A percentile compares a stretch with the other conserved stretches of the same genome.
phyloP scores from a whole-genome alignment of 352 stramenopile species.

The Phytophthora pinifolia region DNA sequence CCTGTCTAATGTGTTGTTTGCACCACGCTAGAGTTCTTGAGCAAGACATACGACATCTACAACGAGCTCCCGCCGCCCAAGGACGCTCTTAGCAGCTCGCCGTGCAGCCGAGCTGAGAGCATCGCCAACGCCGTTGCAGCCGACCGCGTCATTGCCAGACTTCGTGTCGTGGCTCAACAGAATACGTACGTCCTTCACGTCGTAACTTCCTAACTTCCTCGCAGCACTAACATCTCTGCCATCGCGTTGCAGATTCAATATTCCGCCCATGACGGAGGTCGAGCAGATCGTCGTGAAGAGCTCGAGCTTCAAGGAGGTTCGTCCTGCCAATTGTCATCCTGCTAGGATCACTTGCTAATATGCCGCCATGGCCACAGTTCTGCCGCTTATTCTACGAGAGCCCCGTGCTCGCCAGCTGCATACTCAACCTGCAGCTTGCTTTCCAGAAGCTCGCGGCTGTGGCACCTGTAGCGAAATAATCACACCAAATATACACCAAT shows the following conservation, averaged over 20 bases:
- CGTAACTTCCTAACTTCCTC: background rate
- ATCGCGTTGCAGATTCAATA: constrained; percentile 31
- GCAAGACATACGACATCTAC: constrained; percentile 51
- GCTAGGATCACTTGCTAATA: background rate
- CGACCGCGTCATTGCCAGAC: constrained; percentile 47
- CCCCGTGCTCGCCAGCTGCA: constrained; percentile 27
- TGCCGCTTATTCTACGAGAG: constrained; percentile 55
- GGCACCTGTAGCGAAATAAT: constrained; percentile 13
- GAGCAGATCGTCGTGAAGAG: constrained; percentile 57
- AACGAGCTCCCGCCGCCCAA: constrained; percentile 34
- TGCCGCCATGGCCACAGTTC: constrained; percentile 31
- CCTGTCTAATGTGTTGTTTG: background rate
- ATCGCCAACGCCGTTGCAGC: constrained; percentile 47
- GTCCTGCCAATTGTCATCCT: background rate
- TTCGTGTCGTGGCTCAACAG: constrained; percentile 53
- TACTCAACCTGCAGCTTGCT: constrained; percentile 45
- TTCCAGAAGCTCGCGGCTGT: constrained; percentile 35
- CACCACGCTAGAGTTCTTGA: constrained; percentile 45
- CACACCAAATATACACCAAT: background rate
- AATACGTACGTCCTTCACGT: constrained; percentile 27
- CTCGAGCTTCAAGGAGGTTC: constrained; percentile 59
- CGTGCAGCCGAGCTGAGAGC: constrained; percentile 41
- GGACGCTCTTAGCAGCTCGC: constrained; percentile 28
- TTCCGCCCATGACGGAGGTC: constrained; percentile 50
- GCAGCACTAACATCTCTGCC: background rate